A percentile compares a stretch with the other conserved stretches of the same genome.
Evolutionary conservation across 352 stramenopile genomes (phyloP).

Genomic region (Phytophthora tubulina): DNA sequence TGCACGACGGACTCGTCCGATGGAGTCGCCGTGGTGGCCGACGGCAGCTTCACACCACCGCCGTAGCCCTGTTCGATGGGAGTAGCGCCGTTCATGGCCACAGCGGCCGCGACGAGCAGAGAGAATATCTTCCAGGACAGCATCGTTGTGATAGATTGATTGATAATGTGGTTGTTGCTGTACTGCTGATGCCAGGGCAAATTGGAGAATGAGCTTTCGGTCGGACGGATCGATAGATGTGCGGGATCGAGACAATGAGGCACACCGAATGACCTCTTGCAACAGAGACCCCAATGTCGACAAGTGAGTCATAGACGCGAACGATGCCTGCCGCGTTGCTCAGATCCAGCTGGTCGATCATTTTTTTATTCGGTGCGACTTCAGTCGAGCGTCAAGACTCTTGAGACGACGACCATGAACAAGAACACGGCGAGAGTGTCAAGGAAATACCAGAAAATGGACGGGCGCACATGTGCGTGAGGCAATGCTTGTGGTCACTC

Average conservation of each 20-base stretch:
- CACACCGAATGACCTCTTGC: constrained; percentile 16
- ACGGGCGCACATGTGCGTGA: constrained; percentile 5
- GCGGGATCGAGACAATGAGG: constrained; percentile 14
- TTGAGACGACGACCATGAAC: constrained; percentile 11
- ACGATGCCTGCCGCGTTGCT: constrained; percentile 25
- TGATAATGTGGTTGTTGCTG: neutral
- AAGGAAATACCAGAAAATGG: constrained; percentile 8
- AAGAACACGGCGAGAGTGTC: constrained; percentile 2
- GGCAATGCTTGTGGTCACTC: neutral
- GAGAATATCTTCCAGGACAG: constrained; percentile 32
- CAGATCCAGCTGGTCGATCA: constrained; percentile 33
- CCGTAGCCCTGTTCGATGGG: constrained; percentile 37
- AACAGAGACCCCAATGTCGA: too few relatives aligned
- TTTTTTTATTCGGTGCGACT: constrained; percentile 22
- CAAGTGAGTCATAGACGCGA: constrained; percentile 15
- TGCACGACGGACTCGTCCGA: constrained; percentile 26
- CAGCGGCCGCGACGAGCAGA: constrained; percentile 28
- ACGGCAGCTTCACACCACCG: constrained; percentile 22
- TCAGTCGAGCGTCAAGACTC: neutral
- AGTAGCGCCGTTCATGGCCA: constrained; percentile 34
- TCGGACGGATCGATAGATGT: too few relatives aligned
- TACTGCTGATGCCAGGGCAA: constrained; percentile 27
- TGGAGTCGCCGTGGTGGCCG: constrained; percentile 21
- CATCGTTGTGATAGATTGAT: constrained; percentile 20
- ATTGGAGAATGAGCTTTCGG: constrained; percentile 34